Evolutionary conservation across 371 early-diverging fungal genomes (phyloP), one percentile per base, ranked within the genome.

Genomic region (Nematocida sp.): DNA sequence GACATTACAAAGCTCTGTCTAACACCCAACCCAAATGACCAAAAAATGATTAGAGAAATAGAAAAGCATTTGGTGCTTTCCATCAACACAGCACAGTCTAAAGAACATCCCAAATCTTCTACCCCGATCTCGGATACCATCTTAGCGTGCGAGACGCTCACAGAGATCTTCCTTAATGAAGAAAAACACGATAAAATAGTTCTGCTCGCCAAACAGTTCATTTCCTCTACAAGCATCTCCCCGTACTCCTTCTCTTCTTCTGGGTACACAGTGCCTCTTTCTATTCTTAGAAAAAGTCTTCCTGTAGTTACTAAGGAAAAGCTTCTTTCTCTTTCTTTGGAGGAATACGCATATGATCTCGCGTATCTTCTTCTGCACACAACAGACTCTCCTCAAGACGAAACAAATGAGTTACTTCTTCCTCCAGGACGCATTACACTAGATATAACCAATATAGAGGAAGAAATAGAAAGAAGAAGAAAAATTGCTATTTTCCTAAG

Each of bases 321-420:
- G 50, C 25, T 71, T 1, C 36, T 71, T 7, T 11, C 28, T n/a
- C 26, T 5, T 16, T 11, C 57, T 61, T 23, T 71, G 13, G 26
- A 48, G 7, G 20, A 32, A 16, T 61, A 71, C 26, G 63, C 60
- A 60, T 71, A 71, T 47, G 51, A 53, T 16, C 75, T 71, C 4
- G 59, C 60, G 60, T 71, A 71, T 32, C 38, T 71, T 50, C 39
- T 71, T 13, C 67, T 71, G 18, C n/a, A 33, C n/a, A 18, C 25
- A 3, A 50, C 75, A 2, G 55, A 71, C 39, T 39, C 61, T 3
- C 64, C 64, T 11, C n/a, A 9, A 13, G 75, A 71, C 33, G 75
- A 50, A 48, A 55, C 35, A 3, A 71, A 71, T 61, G 75, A 71
- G 7, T 9, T 61, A 20, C 75, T 71, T 25, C 35, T 71, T 16